Percentiles rank a stretch among this genome's conserved stretches.
Conservation (phyloP, 331 rosid genomes). For the Rosa hybrid region DNA sequence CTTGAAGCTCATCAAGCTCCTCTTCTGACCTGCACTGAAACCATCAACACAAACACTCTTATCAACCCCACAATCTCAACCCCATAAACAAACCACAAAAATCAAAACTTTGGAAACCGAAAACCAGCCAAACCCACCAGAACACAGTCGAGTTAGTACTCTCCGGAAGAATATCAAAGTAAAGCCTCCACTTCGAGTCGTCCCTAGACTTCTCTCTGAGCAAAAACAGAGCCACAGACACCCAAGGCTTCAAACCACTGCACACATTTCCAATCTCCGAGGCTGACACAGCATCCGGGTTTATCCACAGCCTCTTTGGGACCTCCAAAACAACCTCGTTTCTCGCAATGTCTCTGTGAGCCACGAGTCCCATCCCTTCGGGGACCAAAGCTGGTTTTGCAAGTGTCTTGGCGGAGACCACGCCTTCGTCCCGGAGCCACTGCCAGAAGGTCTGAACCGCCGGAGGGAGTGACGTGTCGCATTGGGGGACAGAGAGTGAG, state of each 20-base stretch:
- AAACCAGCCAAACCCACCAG: conserved; percentile 72
- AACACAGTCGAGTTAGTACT: conserved; percentile 79
- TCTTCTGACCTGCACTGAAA: conserved; percentile 99
- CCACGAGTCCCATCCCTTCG: conserved; percentile 80
- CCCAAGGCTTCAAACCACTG: conserved; percentile 84
- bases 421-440: conserved; percentile 85
- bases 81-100: neutral
- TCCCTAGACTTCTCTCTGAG: conserved; percentile 60
- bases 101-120: neutral
- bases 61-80: conserved; percentile 45
- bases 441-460: conserved; percentile 77
- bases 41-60: conserved; percentile 47
- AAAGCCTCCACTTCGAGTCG: conserved; percentile 71
- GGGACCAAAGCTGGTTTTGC: conserved; percentile 74
- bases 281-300: conserved; percentile 89
- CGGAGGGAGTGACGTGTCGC: conserved; percentile 58
- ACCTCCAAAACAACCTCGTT: conserved; percentile 92
- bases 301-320: conserved; percentile 90
- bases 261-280: conserved; percentile 83
- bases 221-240: conserved; percentile 77
- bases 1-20: conserved; percentile 89
- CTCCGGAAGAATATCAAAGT: conserved; percentile 69
- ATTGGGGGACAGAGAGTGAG: conserved; percentile 44
- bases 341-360: conserved; percentile 58
- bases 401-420: conserved; percentile 71